Conservation (phyloP, 2,329 filamentous ascomycete species). For the Chaetomium sp. region DNA sequence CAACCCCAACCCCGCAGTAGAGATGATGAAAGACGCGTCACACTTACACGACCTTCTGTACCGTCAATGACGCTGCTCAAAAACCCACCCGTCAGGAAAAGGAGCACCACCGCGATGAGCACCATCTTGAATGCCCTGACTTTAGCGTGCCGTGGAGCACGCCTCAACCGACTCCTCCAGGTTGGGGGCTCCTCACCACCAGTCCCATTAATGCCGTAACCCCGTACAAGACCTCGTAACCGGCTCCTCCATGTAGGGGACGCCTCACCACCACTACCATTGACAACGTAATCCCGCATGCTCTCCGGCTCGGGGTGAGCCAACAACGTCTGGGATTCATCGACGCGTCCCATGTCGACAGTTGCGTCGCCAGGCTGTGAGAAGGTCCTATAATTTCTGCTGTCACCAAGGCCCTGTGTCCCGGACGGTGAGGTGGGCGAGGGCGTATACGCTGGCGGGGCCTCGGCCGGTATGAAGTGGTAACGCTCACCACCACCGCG, state of each 20-base stretch:
- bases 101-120: constrained; percentile 26
- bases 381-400: constrained; percentile 45
- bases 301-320: constrained; percentile 37
- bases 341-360: constrained; percentile 36
- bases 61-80: constrained; percentile 25
- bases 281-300: constrained; percentile 32
- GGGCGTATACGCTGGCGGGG: constrained; percentile 47
- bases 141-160: too few relatives aligned
- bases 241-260: constrained; percentile 23
- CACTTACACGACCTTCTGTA: constrained; percentile 25
- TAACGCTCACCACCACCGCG: constrained; percentile 3
- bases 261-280: constrained; percentile 23
- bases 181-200: constrained; percentile 23
- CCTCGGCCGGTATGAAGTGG: constrained; percentile 29
- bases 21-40: constrained; percentile 7
- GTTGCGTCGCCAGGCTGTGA: constrained; percentile 14
- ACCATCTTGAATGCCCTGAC: constrained; percentile 18
- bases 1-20: too few relatives aligned
- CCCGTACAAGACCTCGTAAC: constrained; percentile 11
- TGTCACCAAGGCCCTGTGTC: constrained; percentile 20
- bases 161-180: constrained; percentile 22
- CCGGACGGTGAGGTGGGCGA: constrained; percentile 30
- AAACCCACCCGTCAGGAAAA: constrained; percentile 28
- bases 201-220: too few relatives aligned
- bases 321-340: constrained; percentile 40